Evolutionary conservation across 257 asterid genomes (phyloP).

Genomic region (Knoxia roxburghii): DNA sequence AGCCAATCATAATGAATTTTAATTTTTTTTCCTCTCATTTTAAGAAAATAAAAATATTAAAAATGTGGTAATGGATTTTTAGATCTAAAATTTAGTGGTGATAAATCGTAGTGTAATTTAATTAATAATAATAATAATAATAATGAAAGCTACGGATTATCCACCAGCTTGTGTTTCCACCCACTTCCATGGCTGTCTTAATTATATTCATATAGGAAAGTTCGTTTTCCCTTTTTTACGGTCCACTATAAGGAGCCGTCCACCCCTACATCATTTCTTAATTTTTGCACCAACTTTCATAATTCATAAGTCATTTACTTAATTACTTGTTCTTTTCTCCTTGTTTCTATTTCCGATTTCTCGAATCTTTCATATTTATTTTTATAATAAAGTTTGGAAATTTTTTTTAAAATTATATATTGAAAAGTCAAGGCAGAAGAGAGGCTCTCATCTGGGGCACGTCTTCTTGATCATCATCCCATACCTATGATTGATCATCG

Average conservation of each 20-base stretch:
- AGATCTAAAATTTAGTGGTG: conserved; percentile 1
- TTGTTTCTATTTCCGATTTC: no score
- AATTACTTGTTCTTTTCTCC: no score
- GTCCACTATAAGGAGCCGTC: conserved; percentile 38
- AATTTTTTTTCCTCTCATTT: not conserved
- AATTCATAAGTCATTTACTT: no score
- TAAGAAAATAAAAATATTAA: not conserved
- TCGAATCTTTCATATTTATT: no score
- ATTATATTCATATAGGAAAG: conserved; percentile 10
- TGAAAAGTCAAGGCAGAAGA: not conserved
- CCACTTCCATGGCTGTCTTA: conserved; percentile 2
- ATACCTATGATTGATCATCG: not conserved
- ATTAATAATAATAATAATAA: not conserved
- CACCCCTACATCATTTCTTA: conserved; percentile 4
- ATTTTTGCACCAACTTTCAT: not conserved
- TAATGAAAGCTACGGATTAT: conserved; percentile 36
- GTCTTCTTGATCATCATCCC: not conserved
- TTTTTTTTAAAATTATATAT: no score
- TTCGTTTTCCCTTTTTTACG: conserved; percentile 16
- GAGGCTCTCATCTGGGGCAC: not conserved
- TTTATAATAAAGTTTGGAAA: no score
- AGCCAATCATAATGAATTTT: not conserved
- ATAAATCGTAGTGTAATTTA: not conserved
- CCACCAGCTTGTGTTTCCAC: conserved; percentile 38
- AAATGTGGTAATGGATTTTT: no score